Evolutionary conservation across 345 rosid genomes (phyloP).

Genomic region (Melastoma malabathricum): DNA sequence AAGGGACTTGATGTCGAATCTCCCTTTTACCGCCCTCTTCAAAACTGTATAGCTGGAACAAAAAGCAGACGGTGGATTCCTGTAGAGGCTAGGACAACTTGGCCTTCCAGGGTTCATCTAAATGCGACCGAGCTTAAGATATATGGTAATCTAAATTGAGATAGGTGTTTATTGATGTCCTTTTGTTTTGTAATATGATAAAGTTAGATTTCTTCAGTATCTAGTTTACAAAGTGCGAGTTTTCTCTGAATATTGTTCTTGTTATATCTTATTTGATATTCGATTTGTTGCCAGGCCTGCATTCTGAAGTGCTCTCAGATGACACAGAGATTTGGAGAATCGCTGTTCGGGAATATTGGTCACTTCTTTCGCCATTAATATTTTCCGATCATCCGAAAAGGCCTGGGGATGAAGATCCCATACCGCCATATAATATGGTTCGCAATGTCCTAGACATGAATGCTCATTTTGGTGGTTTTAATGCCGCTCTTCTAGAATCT

Average conservation of each 20-base stretch:
- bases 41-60: slow-evolving; percentile 75
- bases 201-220: too few species aligned
- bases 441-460: slow-evolving; percentile 97
- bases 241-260: too few species aligned
- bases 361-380: slow-evolving; percentile 86
- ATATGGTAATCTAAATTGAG: slow-evolving; percentile 34
- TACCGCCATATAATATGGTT: slow-evolving; percentile 94
- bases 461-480: slow-evolving; percentile 82
- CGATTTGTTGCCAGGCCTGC: slow-evolving; percentile 37
- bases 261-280: too few species aligned
- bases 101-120: slow-evolving; percentile 81
- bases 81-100: slow-evolving; percentile 53
- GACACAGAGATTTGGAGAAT: slow-evolving; percentile 48
- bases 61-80: slow-evolving; percentile 81
- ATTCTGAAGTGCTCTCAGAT: slow-evolving; percentile 48
- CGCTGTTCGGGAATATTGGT: slow-evolving; percentile 71
- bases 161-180: too few species aligned
- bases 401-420: slow-evolving; percentile 98
- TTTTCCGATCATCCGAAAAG: slow-evolving; percentile 99
- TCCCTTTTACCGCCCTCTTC: slow-evolving; percentile 82
- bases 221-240: too few species aligned
- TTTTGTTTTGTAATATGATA: too few species aligned
- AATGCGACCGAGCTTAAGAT: slow-evolving; percentile 63
- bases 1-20: slow-evolving; percentile 77
- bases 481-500: slow-evolving; percentile 65